These are phyloP conservation scores for Ophiosphaerella narmari DNA, from an alignment of 2,329 filamentous ascomycete genomes.

Conservation along the genomic window DNA sequence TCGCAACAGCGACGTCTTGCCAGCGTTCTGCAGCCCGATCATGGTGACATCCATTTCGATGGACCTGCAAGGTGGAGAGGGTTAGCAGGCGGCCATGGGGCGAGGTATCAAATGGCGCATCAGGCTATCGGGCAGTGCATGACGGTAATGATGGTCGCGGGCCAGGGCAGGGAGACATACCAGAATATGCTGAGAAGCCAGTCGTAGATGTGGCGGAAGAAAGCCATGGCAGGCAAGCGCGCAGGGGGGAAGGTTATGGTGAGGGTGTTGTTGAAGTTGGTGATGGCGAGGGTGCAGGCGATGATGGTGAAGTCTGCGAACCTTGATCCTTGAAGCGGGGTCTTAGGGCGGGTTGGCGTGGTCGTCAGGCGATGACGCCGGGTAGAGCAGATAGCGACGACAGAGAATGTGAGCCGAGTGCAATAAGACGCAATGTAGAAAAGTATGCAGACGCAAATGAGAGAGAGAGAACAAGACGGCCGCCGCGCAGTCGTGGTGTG, in stretches of 20 bases:
- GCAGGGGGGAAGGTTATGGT: constrained; percentile 3
- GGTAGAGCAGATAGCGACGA: constrained; percentile 27
- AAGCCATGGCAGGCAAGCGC: constrained; percentile 65
- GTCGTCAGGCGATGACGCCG: constrained; percentile 34
- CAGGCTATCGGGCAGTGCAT: constrained; percentile 27
- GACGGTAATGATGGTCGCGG: constrained; percentile 8
- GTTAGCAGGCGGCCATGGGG: constrained; percentile 14
- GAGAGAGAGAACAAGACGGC: constrained; percentile 29
- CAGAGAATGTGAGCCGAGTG: constrained; percentile 19
- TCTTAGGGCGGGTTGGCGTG: constrained; percentile 22
- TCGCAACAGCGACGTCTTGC: constrained; percentile 92
- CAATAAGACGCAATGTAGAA: constrained; percentile 4
- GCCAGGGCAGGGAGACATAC: constrained; percentile 58
- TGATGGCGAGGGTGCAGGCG: no score
- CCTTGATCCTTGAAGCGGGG: constrained; percentile 44
- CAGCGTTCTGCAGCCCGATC: constrained; percentile 97
- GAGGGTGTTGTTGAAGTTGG: no score
- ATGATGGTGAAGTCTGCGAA: constrained; percentile 36
- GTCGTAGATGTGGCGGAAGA: constrained; percentile 96
- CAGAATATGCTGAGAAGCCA: constrained; percentile 98
- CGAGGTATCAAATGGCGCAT: constrained; percentile 34
- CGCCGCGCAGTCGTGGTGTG: constrained; percentile 32
- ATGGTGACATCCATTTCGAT: constrained; percentile 99
- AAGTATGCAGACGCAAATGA: constrained; percentile 14
- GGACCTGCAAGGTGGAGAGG: constrained; percentile 65